Evolutionary conservation across 805 yeast species (phyloP).

Genomic region (Gaillardinia entomophila): DNA sequence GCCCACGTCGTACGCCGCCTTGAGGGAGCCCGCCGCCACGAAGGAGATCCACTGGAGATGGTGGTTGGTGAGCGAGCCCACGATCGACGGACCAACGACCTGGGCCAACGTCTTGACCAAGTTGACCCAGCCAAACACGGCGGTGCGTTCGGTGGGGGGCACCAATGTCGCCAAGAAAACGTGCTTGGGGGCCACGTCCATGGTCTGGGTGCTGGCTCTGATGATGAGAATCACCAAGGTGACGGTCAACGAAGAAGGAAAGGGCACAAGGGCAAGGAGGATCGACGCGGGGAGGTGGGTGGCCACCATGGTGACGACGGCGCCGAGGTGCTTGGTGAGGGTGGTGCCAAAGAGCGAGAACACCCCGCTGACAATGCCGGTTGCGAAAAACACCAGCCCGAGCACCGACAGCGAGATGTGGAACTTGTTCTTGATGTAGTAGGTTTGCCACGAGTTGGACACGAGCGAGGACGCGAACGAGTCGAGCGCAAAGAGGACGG

Average conservation of each 20-base stretch:
- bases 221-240: slow-evolving; percentile 27
- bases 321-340: slow-evolving; percentile 38
- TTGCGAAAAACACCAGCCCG: slow-evolving; percentile 35
- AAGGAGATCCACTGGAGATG: slow-evolving; percentile 38
- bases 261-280: slow-evolving; percentile 31
- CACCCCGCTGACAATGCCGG: slow-evolving; percentile 32
- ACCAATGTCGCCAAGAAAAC: slow-evolving; percentile 40
- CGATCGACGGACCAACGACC: slow-evolving; percentile 36
- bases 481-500: slow-evolving; percentile 36
- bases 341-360: slow-evolving; percentile 39
- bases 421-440: slow-evolving; percentile 34
- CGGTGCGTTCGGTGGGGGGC: slow-evolving; percentile 34
- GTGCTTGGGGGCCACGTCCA: slow-evolving; percentile 46
- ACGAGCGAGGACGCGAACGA: slow-evolving; percentile 39
- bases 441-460: slow-evolving; percentile 43
- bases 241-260: slow-evolving; percentile 25
- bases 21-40: slow-evolving; percentile 34
- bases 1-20: slow-evolving; percentile 37
- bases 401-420: slow-evolving; percentile 25
- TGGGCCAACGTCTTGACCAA: slow-evolving; percentile 38
- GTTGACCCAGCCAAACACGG: slow-evolving; percentile 40
- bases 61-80: slow-evolving; percentile 32
- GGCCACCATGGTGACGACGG: slow-evolving; percentile 39
- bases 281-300: slow-evolving; percentile 41
- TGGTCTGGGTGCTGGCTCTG: slow-evolving; percentile 37